Percentiles rank a stretch among this genome's conserved stretches.
Evolutionary conservation across 345 rosid genomes (phyloP).

Genomic region (Eucalyptus albens): DNA sequence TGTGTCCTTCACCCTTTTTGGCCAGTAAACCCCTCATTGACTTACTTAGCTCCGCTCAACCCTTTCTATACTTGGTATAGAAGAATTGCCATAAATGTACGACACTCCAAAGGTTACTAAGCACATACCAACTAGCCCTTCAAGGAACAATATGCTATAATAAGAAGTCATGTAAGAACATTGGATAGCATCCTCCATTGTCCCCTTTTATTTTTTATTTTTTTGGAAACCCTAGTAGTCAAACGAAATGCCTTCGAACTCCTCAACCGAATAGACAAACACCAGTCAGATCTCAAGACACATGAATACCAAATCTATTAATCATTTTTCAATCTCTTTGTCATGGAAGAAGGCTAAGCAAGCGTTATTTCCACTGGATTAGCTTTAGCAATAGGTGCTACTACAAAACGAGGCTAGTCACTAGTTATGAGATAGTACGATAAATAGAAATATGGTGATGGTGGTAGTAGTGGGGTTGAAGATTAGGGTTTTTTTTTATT

Average conservation of each 20-base stretch:
- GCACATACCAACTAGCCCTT: too few species aligned
- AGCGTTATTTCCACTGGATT: rapidly evolving
- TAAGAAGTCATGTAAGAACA: too few species aligned
- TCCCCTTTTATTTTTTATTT: too few species aligned
- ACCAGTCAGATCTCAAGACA: not conserved
- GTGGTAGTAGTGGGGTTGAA: not conserved
- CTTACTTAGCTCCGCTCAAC: not conserved
- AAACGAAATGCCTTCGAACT: too few species aligned
- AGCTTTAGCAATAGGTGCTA: not conserved
- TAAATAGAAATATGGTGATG: not conserved
- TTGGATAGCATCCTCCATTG: too few species aligned
- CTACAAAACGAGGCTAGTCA: not conserved
- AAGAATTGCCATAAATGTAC: too few species aligned
- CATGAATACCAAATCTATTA: not conserved
- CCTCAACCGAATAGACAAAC: not conserved
- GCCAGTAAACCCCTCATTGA: not conserved
- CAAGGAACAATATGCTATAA: too few species aligned
- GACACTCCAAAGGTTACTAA: too few species aligned
- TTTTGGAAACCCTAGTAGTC: too few species aligned
- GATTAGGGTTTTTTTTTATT: not conserved
- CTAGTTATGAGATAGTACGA: not conserved
- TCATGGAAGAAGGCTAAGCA: not conserved
- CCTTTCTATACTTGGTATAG: not conserved
- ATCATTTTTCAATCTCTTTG: not conserved
- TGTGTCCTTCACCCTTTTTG: too few species aligned